Base-by-base conservation (phyloP, 129 eudicot species). In the Centaurea solstitialis region DNA sequence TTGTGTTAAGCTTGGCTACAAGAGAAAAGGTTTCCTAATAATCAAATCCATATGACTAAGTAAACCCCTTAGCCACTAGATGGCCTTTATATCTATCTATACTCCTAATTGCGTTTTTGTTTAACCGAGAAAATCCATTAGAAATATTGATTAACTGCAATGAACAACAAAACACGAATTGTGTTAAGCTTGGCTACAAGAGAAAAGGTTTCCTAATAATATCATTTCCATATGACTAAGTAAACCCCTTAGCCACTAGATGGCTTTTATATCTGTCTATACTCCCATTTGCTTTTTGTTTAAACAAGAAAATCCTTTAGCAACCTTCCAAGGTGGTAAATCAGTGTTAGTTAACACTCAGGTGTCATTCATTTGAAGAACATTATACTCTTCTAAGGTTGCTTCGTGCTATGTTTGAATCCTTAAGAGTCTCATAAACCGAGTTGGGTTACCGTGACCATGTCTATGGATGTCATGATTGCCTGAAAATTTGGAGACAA, bases 211-310 rank as follows among this genome's bases (percentile, higher is more conserved):
- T 24, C 43, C 9, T 38, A 20, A 28, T 74, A 47, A 30, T 74
- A 30, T 74, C 35, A 20, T 47, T 74, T 21, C 78, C 78, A 11
- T 74, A 74, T 21, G 78, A 41, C 77, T 33, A 33, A 33, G 37
- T 73, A 30, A 40, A 73, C 15, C 78, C 78, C 15, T 53, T 74
- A n/a, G 35, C 68, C 59, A 47, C 28, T 11, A 40, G n/a, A 15
- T 18, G 53, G 26, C 43, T 9, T 69, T 69, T 69, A n/a, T 20
- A 69, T 26, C 73, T 26, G 30, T 26, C 30, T 24, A 69, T 21
- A 45, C 65, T 73, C 17, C 65, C 64, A 73, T 73, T 66, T 17
- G 77, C 39, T 9, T 73, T 73, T 12, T 73, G 65, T 73, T 73
- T 73, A 3, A 43, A 17, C 4, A 39, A n/a, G 37, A 73, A 40